Conservation (phyloP, 345 rosid species). For the Dipteronia sinensis region DNA sequence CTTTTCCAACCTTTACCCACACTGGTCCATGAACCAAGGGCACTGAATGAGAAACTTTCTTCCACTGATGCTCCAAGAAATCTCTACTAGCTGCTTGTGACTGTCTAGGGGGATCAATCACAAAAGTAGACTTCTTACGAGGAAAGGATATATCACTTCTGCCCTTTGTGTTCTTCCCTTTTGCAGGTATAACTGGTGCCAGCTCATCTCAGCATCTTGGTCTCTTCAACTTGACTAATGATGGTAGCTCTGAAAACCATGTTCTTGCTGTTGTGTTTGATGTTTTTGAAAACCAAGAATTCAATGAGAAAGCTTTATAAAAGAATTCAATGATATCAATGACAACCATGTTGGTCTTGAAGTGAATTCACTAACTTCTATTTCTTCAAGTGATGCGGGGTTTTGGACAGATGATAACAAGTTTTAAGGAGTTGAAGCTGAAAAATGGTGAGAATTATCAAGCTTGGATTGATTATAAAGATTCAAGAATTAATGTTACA, state of each 20-base stretch:
- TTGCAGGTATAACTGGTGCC: conserved; percentile 37
- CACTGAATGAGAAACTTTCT: conserved; percentile 59
- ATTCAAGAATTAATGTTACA: conserved; percentile 38
- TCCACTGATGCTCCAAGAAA: conserved; percentile 29
- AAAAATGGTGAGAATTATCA: conserved; percentile 36
- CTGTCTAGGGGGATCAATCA: conserved; percentile 41
- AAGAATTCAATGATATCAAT: conserved; percentile 41
- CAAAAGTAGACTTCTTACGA: conserved; percentile 39
- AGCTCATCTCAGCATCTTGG: conserved; percentile 52
- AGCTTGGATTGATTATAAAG: conserved; percentile 32
- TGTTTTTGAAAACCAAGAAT: conserved; percentile 48
- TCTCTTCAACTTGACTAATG: conserved; percentile 45
- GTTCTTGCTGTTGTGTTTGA: conserved; percentile 53
- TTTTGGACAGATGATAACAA: conserved; percentile 32
- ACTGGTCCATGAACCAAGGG: conserved; percentile 47
- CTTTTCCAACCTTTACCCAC: conserved; percentile 40
- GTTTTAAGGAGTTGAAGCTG: conserved; percentile 30
- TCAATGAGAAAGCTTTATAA: too few species aligned
- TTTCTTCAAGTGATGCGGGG: conserved; percentile 33
- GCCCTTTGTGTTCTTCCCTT: conserved; percentile 34
- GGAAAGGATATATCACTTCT: conserved; percentile 36
- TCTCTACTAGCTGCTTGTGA: conserved; percentile 41
- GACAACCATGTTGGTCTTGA: conserved; percentile 53
- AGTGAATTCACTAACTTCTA: conserved; percentile 40
- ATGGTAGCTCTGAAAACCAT: conserved; percentile 37